A percentile compares a stretch with the other conserved stretches of the same genome.
These are phyloP conservation scores for Serendipita sp. DNA, from an alignment of 768 basidiomycete genomes.

Conservation along the genomic window DNA sequence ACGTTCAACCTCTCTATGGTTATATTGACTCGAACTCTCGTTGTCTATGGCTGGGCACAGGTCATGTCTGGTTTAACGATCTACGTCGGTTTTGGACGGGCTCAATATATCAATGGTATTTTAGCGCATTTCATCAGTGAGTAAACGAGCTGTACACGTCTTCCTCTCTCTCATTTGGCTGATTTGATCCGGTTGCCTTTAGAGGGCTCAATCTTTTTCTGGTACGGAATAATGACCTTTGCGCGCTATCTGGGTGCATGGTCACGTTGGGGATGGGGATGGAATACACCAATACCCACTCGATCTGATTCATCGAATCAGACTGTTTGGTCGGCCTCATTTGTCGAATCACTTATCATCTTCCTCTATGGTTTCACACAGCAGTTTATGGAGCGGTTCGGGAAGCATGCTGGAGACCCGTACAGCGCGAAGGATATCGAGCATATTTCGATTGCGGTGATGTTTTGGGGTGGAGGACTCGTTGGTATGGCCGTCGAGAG, in stretches of 20 bases:
- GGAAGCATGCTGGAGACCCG: slow-evolving; percentile 61
- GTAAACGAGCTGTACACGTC: slow-evolving; percentile 15
- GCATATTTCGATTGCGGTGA: slow-evolving; percentile 86
- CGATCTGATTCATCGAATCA: slow-evolving; percentile 14
- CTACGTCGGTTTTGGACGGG: slow-evolving; percentile 79
- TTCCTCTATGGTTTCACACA: slow-evolving; percentile 82
- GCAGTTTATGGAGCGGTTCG: slow-evolving; percentile 95
- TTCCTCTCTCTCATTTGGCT: too few species aligned
- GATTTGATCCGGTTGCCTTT: not conserved
- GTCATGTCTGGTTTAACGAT: slow-evolving; percentile 54
- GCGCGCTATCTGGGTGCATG: slow-evolving; percentile 89
- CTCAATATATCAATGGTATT: slow-evolving; percentile 62
- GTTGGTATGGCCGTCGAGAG: slow-evolving; percentile 84
- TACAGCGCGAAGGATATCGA: slow-evolving; percentile 85
- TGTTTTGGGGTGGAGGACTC: slow-evolving; percentile 91
- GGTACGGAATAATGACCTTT: slow-evolving; percentile 75
- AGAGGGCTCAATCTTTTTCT: slow-evolving; percentile 90
- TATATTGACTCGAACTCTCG: slow-evolving; percentile 42
- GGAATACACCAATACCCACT: slow-evolving; percentile 53
- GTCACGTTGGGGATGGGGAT: slow-evolving; percentile 82
- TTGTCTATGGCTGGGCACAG: slow-evolving; percentile 56
- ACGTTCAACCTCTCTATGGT: slow-evolving; percentile 34
- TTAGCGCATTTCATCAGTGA: slow-evolving; percentile 83
- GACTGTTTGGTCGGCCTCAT: slow-evolving; percentile 46
- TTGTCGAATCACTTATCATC: slow-evolving; percentile 63